Evolutionary conservation across 2,329 filamentous ascomycete genomes (phyloP).

Genomic region (Diaporthe citrichinensis): DNA sequence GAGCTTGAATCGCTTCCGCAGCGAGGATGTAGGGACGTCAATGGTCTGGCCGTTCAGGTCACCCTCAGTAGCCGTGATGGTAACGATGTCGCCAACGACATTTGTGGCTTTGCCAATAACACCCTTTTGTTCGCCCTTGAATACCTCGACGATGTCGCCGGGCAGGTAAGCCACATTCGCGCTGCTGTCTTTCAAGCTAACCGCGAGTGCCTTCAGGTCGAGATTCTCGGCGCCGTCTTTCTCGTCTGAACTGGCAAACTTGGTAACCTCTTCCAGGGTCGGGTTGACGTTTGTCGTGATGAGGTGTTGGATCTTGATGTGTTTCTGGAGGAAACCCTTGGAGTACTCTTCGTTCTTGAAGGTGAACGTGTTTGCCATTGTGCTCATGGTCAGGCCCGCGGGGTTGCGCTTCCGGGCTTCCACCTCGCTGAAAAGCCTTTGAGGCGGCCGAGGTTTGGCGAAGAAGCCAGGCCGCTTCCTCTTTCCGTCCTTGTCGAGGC

Average conservation of each 20-base stretch:
- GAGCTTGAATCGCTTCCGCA: conserved; percentile 92
- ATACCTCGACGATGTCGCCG: conserved; percentile 97
- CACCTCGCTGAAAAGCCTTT: conserved; percentile 90
- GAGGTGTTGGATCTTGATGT: conserved; percentile 90
- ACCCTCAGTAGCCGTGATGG: conserved; percentile 86
- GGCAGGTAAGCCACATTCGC: conserved; percentile 88
- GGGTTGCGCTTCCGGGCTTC: conserved; percentile 92
- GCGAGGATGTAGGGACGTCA: conserved; percentile 90
- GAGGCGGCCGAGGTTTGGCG: conserved; percentile 77
- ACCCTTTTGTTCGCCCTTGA: conserved; percentile 93
- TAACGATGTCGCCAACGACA: conserved; percentile 93
- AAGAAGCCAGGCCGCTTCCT: conserved; percentile 78
- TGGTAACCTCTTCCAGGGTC: conserved; percentile 94
- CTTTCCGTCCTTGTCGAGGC: conserved; percentile 72
- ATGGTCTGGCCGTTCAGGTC: conserved; percentile 86
- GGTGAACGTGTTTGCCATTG: conserved; percentile 83
- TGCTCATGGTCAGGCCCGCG: conserved; percentile 73
- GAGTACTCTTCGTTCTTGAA: conserved; percentile 93
- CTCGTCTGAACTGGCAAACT: conserved; percentile 88
- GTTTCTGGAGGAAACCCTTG: conserved; percentile 93
- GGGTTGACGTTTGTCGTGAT: conserved; percentile 93
- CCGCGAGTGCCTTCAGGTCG: conserved; percentile 90
- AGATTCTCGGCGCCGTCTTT: conserved; percentile 90
- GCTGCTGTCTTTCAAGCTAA: conserved; percentile 88
- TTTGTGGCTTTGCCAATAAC: conserved; percentile 88